Conservation (phyloP, 495 filamentous ascomycete species). For the Saxispiralis lemnorum region DNA sequence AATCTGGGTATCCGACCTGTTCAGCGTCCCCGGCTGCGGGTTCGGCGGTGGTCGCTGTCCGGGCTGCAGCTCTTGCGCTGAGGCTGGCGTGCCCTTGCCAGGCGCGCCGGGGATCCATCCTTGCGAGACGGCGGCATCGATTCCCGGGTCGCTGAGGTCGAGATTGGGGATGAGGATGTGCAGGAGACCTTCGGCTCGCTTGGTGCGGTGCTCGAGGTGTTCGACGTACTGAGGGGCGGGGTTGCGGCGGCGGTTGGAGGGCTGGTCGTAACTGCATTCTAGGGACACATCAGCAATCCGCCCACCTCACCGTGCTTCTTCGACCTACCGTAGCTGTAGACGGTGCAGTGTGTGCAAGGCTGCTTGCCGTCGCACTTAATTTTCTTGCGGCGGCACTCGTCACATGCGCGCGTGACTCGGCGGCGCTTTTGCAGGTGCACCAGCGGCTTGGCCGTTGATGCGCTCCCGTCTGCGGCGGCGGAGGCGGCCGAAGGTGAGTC, state of each 20-base stretch:
- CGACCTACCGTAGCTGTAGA: conserved; percentile 90
- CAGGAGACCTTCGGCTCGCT: conserved; percentile 67
- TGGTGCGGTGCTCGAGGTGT: conserved; percentile 65
- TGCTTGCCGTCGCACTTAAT: conserved; percentile 98
- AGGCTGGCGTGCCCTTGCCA: conserved; percentile 10
- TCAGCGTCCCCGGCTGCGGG: conserved; percentile 18
- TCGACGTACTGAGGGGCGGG: conserved; percentile 92
- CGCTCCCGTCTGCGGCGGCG: background rate
- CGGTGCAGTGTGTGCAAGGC: conserved; percentile 92
- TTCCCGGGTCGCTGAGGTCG: conserved; percentile 63
- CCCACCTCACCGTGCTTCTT: background rate
- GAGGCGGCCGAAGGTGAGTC: conserved; percentile 1
- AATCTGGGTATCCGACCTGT: conserved; percentile 50
- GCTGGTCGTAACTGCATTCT: conserved; percentile 98
- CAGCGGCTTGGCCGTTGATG: conserved; percentile 2
- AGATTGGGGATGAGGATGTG: conserved; percentile 67
- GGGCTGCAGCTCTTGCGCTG: background rate
- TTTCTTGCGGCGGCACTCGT: conserved; percentile 93
- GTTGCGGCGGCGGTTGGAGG: conserved; percentile 86
- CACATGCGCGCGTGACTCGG: conserved; percentile 79
- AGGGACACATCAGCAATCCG: background rate
- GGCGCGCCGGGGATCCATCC: conserved; percentile 19
- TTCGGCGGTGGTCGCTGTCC: background rate
- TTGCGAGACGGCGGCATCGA: conserved; percentile 45
- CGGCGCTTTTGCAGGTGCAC: conserved; percentile 58